Evolutionary conservation across 441 rosid genomes (phyloP), one percentile per base, ranked within the genome.

Genomic region (Populus hybrid): DNA sequence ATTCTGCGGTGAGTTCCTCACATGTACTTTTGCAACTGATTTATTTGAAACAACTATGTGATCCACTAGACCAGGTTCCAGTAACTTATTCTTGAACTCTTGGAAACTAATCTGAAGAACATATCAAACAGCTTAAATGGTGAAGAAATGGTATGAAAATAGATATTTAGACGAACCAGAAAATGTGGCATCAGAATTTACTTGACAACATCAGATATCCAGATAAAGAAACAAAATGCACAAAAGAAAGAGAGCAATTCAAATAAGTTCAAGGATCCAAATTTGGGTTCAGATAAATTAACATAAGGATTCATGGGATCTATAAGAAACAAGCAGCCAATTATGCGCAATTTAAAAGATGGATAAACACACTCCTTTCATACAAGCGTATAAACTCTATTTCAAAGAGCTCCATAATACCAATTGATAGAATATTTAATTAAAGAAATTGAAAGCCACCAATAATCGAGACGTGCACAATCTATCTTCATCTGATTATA

Each of bases 61-160:
- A 76, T 90, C 92, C 78, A 89, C 94, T 83, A 87, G 31, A 74
- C 94, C 94, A 63, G 88, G 91, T 83, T 92, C 89, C 64, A 92
- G 90, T 18, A 90, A 84, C 88, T 88, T 87, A 86, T 88, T 89
- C 77, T 90, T 90, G 84, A 90, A 90, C 75, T 90, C 94, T 80
- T 92, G 93, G 82, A 90, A 92, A 67, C 94, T 89, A 79, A 92
- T 92, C 92, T 89, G 90, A 77, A 77, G 40, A 74, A 79, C 7
- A 76, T 18, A 69, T 23, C 38, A 71, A 72, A 63, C 64, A 79
- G 63, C 68, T 73, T 70, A 63, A 1, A 20, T 26, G 53, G 18
- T 68, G 74, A 14, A 29, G 14, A 63, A 76, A 28, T 16, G 29
- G 8, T n/a, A 53, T 64, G 12, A 6, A 20, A 16, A 69, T 21